Percentiles rank a stretch among this genome's conserved stretches.
Conservation (phyloP, 2,329 filamentous ascomycete genomes). For the Diplocarpon rosae region DNA sequence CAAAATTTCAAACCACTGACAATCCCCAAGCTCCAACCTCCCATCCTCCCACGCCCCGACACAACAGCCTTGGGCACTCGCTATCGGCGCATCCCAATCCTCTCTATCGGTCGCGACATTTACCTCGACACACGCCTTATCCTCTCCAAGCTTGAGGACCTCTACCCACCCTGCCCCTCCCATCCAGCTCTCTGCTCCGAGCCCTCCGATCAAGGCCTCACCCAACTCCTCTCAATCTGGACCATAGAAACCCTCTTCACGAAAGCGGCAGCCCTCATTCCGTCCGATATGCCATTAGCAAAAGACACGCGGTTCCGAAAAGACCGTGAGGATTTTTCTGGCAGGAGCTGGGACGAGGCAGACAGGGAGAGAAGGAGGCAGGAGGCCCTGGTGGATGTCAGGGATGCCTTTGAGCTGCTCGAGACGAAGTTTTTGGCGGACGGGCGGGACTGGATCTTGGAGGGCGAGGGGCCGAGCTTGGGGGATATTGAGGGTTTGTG, state of each 20-base stretch:
- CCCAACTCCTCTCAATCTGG: conserved; percentile 45
- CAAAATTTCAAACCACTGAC: not conserved
- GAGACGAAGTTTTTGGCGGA: conserved; percentile 54
- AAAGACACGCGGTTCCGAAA: conserved; percentile 46
- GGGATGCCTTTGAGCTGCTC: conserved; percentile 42
- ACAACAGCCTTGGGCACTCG: conserved; percentile 47
- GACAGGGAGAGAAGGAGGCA: conserved; percentile 34
- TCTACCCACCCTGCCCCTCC: conserved; percentile 35
- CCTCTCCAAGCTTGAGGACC: conserved; percentile 48
- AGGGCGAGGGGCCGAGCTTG: conserved; percentile 39
- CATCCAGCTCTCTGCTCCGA: conserved; percentile 26
- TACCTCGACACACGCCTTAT: conserved; percentile 64
- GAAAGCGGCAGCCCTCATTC: conserved; percentile 43
- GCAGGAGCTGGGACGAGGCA: conserved; percentile 31
- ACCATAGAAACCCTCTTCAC: conserved; percentile 47
- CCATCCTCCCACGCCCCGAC: conserved; percentile 55
- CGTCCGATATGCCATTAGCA: conserved; percentile 40
- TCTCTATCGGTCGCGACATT: conserved; percentile 54
- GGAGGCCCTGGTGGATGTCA: conserved; percentile 45
- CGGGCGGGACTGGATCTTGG: conserved; percentile 54
- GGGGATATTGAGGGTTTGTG: conserved; percentile 53
- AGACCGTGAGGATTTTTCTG: conserved; percentile 41
- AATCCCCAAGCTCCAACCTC: conserved; percentile 47
- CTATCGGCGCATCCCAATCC: conserved; percentile 59
- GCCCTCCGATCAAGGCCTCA: conserved; percentile 26